Percentiles rank a stretch among this genome's conserved stretches.
Evolutionary conservation across 169 alveolate species (phyloP).

Genomic region (Fabrea salina): DNA sequence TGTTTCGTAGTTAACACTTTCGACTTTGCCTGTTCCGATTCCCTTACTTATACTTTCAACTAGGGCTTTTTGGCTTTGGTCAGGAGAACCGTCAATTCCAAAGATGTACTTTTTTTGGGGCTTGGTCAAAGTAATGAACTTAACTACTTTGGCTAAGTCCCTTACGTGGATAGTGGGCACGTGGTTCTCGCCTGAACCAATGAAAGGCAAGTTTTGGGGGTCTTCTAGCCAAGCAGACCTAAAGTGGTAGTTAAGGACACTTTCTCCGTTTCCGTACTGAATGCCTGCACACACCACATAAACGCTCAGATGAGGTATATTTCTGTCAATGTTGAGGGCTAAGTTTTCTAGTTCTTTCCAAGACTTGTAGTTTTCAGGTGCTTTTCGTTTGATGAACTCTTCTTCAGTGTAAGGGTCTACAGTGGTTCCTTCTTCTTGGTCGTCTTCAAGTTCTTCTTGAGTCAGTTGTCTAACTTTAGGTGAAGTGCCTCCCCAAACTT

Average conservation of each 20-base stretch:
- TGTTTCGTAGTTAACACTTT: constrained; percentile 37
- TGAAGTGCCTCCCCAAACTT: constrained; percentile 69
- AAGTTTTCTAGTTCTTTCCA: constrained; percentile 84
- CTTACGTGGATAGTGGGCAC: constrained; percentile 87
- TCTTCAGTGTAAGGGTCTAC: constrained; percentile 51
- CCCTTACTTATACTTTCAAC: constrained; percentile 78
- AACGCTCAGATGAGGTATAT: too few species aligned
- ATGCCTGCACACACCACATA: constrained; percentile 86
- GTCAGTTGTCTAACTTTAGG: constrained; percentile 36
- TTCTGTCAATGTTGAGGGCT: constrained; percentile 77
- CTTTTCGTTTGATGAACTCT: constrained; percentile 56
- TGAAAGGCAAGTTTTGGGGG: constrained; percentile 48
- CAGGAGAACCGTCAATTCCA: constrained; percentile 79
- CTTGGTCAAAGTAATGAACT: constrained; percentile 62
- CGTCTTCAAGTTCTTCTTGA: neutral
- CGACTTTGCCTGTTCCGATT: constrained; percentile 79
- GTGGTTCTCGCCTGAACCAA: constrained; percentile 79
- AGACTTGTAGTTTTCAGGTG: constrained; percentile 60
- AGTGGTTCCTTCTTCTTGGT: constrained; percentile 28
- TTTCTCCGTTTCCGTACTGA: constrained; percentile 89
- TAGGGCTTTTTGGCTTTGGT: constrained; percentile 68
- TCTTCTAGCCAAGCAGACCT: constrained; percentile 75
- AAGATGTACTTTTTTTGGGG: constrained; percentile 77
- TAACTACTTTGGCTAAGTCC: constrained; percentile 78
- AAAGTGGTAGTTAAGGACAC: constrained; percentile 69